Conservation (phyloP, 1,139 yeast genomes). For the Candida sp. region DNA sequence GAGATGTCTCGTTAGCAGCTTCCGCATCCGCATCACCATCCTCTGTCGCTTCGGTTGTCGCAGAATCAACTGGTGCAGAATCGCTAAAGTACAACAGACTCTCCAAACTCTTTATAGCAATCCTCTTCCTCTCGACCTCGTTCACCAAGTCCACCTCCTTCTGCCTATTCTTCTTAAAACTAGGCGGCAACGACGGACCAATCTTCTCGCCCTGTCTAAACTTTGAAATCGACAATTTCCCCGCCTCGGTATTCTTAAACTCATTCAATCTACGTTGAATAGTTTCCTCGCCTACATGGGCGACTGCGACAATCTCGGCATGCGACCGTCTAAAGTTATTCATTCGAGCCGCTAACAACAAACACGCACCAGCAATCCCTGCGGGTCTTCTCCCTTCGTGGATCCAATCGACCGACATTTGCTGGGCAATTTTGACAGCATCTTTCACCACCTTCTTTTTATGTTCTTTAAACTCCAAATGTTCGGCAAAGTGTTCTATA, state of each 20-base stretch:
- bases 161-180: slow-evolving; percentile 53
- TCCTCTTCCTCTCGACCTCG: slow-evolving; percentile 27
- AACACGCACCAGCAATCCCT: slow-evolving; percentile 97
- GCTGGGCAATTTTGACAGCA: slow-evolving; percentile 79
- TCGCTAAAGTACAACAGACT: slow-evolving; percentile 8
- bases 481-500: slow-evolving; percentile 91
- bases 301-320: slow-evolving; percentile 90
- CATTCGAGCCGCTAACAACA: slow-evolving; percentile 92
- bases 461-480: slow-evolving; percentile 70
- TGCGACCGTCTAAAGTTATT: slow-evolving; percentile 90
- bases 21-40: neutral
- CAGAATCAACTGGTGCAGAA: too few relatives aligned
- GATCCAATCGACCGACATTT: slow-evolving; percentile 96
- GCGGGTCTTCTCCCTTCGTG: slow-evolving; percentile 98
- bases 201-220: slow-evolving; percentile 52
- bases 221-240: slow-evolving; percentile 64
- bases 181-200: slow-evolving; percentile 74
- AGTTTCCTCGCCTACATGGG: slow-evolving; percentile 94
- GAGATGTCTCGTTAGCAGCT: too few relatives aligned
- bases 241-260: slow-evolving; percentile 76
- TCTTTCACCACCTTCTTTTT: slow-evolving; percentile 78
- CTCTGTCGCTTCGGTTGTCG: neutral
- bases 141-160: slow-evolving; percentile 22
- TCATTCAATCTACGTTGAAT: slow-evolving; percentile 87
- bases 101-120: slow-evolving; percentile 22